Base-by-base conservation (phyloP, 352 stramenopile species). In the Pythium dissotocum region DNA sequence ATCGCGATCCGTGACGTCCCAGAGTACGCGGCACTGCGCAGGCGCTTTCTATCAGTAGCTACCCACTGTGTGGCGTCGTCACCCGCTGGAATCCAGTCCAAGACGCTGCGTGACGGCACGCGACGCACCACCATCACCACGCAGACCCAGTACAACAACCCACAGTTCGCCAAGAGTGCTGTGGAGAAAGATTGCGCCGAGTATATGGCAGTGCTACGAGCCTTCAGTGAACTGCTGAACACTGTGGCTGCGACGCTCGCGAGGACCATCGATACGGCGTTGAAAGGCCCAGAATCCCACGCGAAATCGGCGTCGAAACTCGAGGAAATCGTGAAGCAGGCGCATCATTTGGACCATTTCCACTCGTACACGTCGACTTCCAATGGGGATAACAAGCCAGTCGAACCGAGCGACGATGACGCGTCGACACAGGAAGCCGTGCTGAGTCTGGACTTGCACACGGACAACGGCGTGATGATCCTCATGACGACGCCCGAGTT, bases 381-480 rank as follows among this genome's bases (percentile, higher is more conserved):
- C 21, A 56, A 7, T 9, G 12, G 35, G 21, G 14, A 36, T 2
- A 32, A n/a, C 30, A 60, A 42, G 26, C n/a, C 30, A 5, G 18
- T 32, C 2, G 33, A 60, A 24, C 16, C 8, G 16, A 24, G 7
- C 2, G 49, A 63, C 1, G 33, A 56, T 35, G 58, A 62, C 21
- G n/a, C 51, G 16, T 7, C 63, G 14, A 26, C 40, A 38, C 32
- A 62, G 18, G 33, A 63, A 0, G 53, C 58, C 6, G 56, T 60
- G 42, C 65, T 77, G 24, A 73, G 65, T 46, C 61, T 77, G 14
- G 62, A 77, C 28, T 32, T 77, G 28, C 70, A 77, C 66, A 71
- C 66, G 57, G 70, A 77, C 61, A 77, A 77, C 18, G 70, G 70
- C 52, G 48, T 77, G 21, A 68, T 73, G 59, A 72, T 77, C n/a